These are phyloP conservation scores for Pseudohyphozyma bogoriensis DNA, from an alignment of 768 basidiomycete genomes.

Conservation along the genomic window DNA sequence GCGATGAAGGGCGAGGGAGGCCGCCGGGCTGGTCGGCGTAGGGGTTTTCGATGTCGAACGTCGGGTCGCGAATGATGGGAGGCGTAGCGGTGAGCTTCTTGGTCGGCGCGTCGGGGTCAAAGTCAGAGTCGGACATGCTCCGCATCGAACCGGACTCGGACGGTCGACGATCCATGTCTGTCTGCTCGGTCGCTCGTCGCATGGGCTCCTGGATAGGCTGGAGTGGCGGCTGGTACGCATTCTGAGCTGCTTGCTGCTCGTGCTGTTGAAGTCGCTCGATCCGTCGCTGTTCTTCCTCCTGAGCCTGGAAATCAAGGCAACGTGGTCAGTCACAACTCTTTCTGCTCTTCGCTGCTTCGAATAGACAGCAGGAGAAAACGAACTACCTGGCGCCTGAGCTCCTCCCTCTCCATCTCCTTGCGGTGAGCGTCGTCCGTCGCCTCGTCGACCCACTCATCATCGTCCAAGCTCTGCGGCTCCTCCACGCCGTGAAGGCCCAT, in stretches of 20 bases:
- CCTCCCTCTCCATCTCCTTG: background rate
- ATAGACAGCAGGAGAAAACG: no score
- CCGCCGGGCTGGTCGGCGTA: background rate
- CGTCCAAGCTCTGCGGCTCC: background rate
- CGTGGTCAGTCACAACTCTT: no score
- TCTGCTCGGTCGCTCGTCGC: no score
- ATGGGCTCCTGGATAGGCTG: no score
- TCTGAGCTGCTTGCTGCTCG: constrained; percentile 2
- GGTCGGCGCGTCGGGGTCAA: constrained; percentile 51
- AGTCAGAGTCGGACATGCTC: constrained; percentile 54
- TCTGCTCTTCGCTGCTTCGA: no score
- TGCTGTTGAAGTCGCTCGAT: constrained; percentile 13
- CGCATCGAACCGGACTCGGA: constrained; percentile 3
- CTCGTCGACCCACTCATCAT: constrained; percentile 13
- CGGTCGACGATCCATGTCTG: constrained; percentile 1
- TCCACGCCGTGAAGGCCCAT: no score
- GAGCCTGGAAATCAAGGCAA: no score
- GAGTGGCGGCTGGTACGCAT: no score
- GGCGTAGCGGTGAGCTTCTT: constrained; percentile 29
- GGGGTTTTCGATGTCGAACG: constrained; percentile 17
- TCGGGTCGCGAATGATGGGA: constrained; percentile 23
- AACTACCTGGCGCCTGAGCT: no score
- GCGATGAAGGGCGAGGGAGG: background rate
- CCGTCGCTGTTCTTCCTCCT: no score
- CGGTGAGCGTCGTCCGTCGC: constrained; percentile 14